These are phyloP conservation scores for Globisporangium spinosum DNA, from an alignment of 352 stramenopile genomes.

Conservation along the genomic window DNA sequence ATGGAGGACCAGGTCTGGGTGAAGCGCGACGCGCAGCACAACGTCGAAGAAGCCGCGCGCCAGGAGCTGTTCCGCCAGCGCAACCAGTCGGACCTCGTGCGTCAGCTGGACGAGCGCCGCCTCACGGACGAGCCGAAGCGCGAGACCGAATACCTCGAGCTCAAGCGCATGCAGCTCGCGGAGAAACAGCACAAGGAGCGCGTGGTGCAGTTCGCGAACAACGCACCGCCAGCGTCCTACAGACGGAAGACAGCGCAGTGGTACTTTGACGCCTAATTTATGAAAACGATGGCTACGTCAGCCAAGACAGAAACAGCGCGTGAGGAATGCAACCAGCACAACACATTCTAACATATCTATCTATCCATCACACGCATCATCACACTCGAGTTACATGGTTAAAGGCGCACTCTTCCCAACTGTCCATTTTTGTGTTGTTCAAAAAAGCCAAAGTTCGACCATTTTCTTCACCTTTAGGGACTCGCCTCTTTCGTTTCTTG, in stretches of 20 bases:
- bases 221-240: slow-evolving; percentile 50
- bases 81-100: slow-evolving; percentile 59
- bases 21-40: slow-evolving; percentile 69
- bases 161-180: slow-evolving; percentile 71
- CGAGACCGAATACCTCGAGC: slow-evolving; percentile 66
- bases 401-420: neutral
- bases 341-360: slow-evolving; percentile 4
- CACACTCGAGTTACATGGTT: neutral
- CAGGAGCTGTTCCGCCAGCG: slow-evolving; percentile 67
- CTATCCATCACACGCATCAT: slow-evolving; percentile 6
- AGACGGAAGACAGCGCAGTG: slow-evolving; percentile 73
- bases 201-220: slow-evolving; percentile 48
- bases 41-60: slow-evolving; percentile 62
- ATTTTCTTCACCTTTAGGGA: neutral
- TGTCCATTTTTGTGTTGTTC: neutral
- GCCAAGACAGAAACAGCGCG: neutral
- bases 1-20: slow-evolving; percentile 79
- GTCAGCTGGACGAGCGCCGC: slow-evolving; percentile 49
- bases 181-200: slow-evolving; percentile 78
- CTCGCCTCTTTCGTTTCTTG: slow-evolving; percentile 9
- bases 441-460: neutral
- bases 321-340: neutral
- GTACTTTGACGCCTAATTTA: slow-evolving; percentile 72
- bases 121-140: slow-evolving; percentile 54
- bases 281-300: neutral